Conservation (phyloP, 2,329 filamentous ascomycete genomes). For the Neofusicoccum parvum region DNA sequence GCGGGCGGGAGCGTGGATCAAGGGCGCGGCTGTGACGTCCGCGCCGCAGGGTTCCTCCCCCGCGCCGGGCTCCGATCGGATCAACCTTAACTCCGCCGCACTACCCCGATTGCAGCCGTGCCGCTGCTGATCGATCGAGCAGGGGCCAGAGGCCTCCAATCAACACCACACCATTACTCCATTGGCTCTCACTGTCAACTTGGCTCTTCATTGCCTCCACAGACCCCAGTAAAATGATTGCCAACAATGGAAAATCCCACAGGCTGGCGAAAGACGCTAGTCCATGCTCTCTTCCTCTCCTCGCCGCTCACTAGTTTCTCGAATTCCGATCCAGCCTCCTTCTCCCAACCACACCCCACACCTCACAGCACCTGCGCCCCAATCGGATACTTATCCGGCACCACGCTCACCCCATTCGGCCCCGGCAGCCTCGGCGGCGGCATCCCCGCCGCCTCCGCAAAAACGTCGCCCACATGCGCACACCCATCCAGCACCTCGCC, state of each 20-base stretch:
- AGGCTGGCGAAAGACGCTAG: no score
- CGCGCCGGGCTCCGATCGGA: constrained; percentile 4
- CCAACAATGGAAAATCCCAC: no score
- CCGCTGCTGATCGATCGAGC: constrained; percentile 2
- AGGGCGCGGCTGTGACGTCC: constrained; percentile 10
- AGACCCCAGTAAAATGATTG: no score
- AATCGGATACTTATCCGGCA: not conserved
- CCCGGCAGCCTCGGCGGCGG: not conserved
- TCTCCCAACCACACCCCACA: not conserved
- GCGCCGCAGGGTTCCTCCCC: not conserved
- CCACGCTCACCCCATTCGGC: not conserved
- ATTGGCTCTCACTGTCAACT: not conserved
- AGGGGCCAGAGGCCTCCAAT: not conserved
- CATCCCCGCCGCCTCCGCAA: not conserved
- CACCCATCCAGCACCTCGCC: not conserved
- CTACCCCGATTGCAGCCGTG: not conserved
- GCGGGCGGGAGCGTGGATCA: not conserved
- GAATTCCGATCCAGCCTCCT: not conserved
- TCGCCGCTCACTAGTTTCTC: not conserved
- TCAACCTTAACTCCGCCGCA: constrained; percentile 5
- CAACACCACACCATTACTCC: not conserved
- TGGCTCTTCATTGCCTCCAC: not conserved
- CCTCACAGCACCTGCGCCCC: not conserved
- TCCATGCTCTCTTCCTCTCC: not conserved
- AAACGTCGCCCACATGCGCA: not conserved